Evolutionary conservation across 78 protist species (phyloP).

Genomic region (Dictyostelium purpureum): DNA sequence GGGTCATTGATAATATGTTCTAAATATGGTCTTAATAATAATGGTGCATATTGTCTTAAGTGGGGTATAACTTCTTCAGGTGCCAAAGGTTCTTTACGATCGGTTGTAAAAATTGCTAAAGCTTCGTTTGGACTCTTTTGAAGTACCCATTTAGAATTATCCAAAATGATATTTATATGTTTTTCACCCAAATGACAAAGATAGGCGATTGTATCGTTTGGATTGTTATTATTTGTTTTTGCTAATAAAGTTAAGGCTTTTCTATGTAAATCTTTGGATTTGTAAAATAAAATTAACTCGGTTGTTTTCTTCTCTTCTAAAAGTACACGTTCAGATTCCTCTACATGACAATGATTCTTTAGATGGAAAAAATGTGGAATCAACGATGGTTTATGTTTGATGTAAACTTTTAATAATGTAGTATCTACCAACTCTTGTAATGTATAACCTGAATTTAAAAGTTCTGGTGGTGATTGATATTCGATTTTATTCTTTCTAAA

Average conservation of each 20-base stretch:
- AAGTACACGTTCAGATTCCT: slow-evolving; percentile 55
- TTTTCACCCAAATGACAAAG: slow-evolving; percentile 64
- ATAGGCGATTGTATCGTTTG: slow-evolving; percentile 57
- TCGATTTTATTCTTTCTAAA: slow-evolving; percentile 36
- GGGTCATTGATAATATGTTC: slow-evolving; percentile 66
- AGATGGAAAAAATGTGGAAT: slow-evolving; percentile 43
- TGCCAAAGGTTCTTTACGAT: slow-evolving; percentile 69
- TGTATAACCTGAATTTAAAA: slow-evolving; percentile 54
- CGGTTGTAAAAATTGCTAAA: slow-evolving; percentile 74
- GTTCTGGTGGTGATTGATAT: slow-evolving; percentile 40
- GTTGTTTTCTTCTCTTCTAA: slow-evolving; percentile 41
- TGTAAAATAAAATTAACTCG: slow-evolving; percentile 53
- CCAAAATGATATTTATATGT: slow-evolving; percentile 60
- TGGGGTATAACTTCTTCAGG: slow-evolving; percentile 58
- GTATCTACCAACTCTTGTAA: slow-evolving; percentile 60
- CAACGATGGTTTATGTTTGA: slow-evolving; percentile 30
- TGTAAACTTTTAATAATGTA: slow-evolving; percentile 46
- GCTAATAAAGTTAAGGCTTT: slow-evolving; percentile 56
- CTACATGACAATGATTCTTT: slow-evolving; percentile 50
- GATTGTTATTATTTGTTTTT: background rate
- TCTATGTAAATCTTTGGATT: slow-evolving; percentile 72
- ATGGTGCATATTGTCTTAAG: slow-evolving; percentile 52
- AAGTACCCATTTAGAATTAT: slow-evolving; percentile 70
- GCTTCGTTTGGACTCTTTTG: slow-evolving; percentile 69
- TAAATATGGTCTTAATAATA: slow-evolving; percentile 40